Percentiles rank a stretch among this genome's conserved stretches.
phyloP scores from a whole-genome alignment of 177 flowering plant genomes.

The Telopea speciosissima region DNA sequence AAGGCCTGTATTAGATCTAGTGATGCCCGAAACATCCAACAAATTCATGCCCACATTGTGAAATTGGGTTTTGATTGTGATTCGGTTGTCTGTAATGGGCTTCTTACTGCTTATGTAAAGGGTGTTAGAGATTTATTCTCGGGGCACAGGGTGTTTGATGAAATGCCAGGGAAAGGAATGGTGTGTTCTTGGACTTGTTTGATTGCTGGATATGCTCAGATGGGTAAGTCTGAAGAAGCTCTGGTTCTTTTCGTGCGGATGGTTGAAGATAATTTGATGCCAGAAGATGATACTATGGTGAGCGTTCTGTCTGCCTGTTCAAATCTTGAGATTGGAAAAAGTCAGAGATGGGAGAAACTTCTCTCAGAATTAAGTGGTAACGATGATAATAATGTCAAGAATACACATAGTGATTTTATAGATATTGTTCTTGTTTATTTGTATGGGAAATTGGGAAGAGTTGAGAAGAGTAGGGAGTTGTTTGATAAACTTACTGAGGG shows the following conservation, averaged over 20 bases:
- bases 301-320: constrained; percentile 66
- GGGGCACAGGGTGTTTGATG: constrained; percentile 54
- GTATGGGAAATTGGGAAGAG: constrained; percentile 44
- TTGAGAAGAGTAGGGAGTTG: constrained; percentile 35
- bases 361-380: constrained; percentile 9
- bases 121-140: constrained; percentile 34
- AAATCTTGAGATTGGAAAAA: constrained; percentile 19
- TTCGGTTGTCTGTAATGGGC: constrained; percentile 42
- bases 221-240: constrained; percentile 33
- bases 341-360: constrained; percentile 37
- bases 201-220: constrained; percentile 50
- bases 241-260: constrained; percentile 39
- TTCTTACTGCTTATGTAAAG: constrained; percentile 39
- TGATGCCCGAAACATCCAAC: constrained; percentile 15
- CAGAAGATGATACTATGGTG: constrained; percentile 53
- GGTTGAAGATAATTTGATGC: constrained; percentile 34
- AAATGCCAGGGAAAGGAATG: constrained; percentile 39
- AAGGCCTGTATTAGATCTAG: constrained; percentile 37
- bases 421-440: constrained; percentile 39
- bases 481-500: constrained; percentile 34
- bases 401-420: constrained; percentile 15
- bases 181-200: constrained; percentile 48
- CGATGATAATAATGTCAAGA: neutral
- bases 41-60: constrained; percentile 36
- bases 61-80: constrained; percentile 36